A percentile compares a stretch with the other conserved stretches of the same genome.
These are phyloP conservation scores for Trichothecium sympodiale DNA, from an alignment of 2,329 filamentous ascomycete species.

Conservation along the genomic window DNA sequence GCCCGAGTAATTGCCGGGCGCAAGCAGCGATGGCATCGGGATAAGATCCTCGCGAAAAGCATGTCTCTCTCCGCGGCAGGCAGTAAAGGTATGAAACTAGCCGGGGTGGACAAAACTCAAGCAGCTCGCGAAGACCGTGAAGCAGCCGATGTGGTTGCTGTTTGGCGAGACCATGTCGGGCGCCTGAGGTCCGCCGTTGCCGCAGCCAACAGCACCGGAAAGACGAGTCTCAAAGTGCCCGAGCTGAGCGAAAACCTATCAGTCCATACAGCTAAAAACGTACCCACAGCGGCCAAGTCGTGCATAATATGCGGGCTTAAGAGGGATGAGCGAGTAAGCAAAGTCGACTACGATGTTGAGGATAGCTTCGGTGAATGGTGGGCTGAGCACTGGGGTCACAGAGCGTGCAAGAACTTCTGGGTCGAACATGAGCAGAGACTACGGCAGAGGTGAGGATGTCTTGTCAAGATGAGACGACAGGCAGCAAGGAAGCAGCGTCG, in stretches of 20 bases:
- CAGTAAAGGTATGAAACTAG: constrained; percentile 82
- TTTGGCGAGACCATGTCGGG: constrained; percentile 68
- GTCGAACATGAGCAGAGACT: constrained; percentile 59
- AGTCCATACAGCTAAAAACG: constrained; percentile 60
- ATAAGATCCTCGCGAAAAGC: constrained; percentile 71
- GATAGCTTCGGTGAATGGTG: constrained; percentile 97
- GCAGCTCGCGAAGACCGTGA: constrained; percentile 76
- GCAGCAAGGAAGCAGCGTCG: too few relatives aligned
- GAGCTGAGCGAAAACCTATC: constrained; percentile 60
- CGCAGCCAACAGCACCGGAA: constrained; percentile 49
- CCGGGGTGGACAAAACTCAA: constrained; percentile 75
- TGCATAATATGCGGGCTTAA: constrained; percentile 84
- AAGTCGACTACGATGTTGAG: constrained; percentile 65
- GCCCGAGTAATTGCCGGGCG: constrained; percentile 78
- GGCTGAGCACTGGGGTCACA: constrained; percentile 79
- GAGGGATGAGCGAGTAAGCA: constrained; percentile 70
- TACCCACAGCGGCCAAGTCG: constrained; percentile 58
- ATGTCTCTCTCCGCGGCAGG: constrained; percentile 77
- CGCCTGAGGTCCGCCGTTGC: constrained; percentile 63
- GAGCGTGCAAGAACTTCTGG: constrained; percentile 79
- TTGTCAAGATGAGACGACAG: too few relatives aligned
- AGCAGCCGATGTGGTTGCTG: constrained; percentile 61
- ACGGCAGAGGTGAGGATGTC: constrained; percentile 46
- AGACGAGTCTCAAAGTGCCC: constrained; percentile 46
- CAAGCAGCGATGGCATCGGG: constrained; percentile 81